phyloP scores from a whole-genome alignment of 768 basidiomycete species.

The Fibroporia radiculosa region DNA sequence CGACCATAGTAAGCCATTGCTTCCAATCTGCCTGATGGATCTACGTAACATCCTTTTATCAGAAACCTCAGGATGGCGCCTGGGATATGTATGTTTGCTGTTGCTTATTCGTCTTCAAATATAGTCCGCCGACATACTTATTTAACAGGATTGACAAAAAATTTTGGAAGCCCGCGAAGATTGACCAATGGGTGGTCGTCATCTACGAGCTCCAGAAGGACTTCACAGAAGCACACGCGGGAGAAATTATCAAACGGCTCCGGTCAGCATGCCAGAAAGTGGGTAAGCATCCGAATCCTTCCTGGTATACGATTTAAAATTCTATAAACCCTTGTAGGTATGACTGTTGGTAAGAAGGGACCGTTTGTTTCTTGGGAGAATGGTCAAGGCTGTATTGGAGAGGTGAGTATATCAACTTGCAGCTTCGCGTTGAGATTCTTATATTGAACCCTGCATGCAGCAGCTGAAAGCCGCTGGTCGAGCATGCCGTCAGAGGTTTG shows the following conservation, averaged over 20 bases:
- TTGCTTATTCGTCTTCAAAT: neutral
- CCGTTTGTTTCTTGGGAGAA: conserved; percentile 47
- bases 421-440: neutral
- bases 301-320: neutral
- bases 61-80: conserved; percentile 57
- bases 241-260: conserved; percentile 50
- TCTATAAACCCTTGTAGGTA: conserved; percentile 35
- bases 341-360: conserved; percentile 37
- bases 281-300: conserved; percentile 37
- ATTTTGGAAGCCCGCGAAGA: conserved; percentile 48
- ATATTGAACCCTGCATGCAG: conserved; percentile 14
- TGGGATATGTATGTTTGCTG: conserved; percentile 71
- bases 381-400: conserved; percentile 45
- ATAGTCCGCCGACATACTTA: neutral
- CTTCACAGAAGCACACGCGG: conserved; percentile 39
- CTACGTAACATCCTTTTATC: neutral
- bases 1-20: conserved; percentile 45
- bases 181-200: conserved; percentile 56
- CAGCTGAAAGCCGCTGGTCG: conserved; percentile 45
- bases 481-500: conserved; percentile 33
- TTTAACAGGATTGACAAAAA: conserved; percentile 56
- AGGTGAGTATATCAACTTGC: conserved; percentile 22
- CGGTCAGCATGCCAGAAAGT: conserved; percentile 42
- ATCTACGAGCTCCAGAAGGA: conserved; percentile 56
- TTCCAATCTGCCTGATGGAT: neutral